Evolutionary conservation across 108 stramenopile genomes (phyloP).

Genomic region (Cylindrotheca closterium): DNA sequence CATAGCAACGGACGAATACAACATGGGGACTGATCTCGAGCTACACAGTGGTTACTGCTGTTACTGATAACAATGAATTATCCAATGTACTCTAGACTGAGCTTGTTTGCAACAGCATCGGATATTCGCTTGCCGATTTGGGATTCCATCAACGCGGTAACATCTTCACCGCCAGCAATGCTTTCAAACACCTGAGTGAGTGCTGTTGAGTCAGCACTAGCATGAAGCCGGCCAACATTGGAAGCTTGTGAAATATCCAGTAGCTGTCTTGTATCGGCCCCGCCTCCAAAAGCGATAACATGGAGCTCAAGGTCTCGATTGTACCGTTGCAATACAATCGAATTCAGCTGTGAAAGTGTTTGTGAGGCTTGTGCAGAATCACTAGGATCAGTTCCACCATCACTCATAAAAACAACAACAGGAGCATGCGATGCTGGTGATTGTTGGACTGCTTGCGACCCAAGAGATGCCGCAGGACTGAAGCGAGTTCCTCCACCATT

Average conservation of each 20-base stretch:
- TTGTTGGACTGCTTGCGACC: constrained; percentile 25
- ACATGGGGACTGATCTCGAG: too few relatives aligned
- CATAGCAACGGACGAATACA: too few relatives aligned
- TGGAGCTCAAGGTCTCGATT: constrained; percentile 56
- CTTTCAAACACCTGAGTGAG: constrained; percentile 48
- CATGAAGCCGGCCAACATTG: constrained; percentile 36
- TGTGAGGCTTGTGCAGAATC: constrained; percentile 44
- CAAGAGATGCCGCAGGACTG: constrained; percentile 41
- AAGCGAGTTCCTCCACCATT: constrained; percentile 39
- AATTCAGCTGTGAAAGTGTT: constrained; percentile 39
- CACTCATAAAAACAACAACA: constrained; percentile 66
- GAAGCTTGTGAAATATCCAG: constrained; percentile 44
- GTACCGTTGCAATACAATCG: constrained; percentile 3
- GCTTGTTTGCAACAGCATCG: constrained; percentile 55
- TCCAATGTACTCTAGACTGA: constrained; percentile 54
- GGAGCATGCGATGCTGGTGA: constrained; percentile 44
- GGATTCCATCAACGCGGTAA: constrained; percentile 44
- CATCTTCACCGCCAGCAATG: constrained; percentile 44
- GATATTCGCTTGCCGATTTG: constrained; percentile 58
- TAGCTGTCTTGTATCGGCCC: constrained; percentile 38
- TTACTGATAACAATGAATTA: too few relatives aligned
- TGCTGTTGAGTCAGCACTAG: constrained; percentile 39
- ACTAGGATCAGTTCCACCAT: constrained; percentile 31
- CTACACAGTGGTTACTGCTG: background rate
- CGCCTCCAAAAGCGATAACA: constrained; percentile 55